These are phyloP conservation scores for Litsea cubeba DNA, from an alignment of 164 flowering plant species.

Conservation along the genomic window DNA sequence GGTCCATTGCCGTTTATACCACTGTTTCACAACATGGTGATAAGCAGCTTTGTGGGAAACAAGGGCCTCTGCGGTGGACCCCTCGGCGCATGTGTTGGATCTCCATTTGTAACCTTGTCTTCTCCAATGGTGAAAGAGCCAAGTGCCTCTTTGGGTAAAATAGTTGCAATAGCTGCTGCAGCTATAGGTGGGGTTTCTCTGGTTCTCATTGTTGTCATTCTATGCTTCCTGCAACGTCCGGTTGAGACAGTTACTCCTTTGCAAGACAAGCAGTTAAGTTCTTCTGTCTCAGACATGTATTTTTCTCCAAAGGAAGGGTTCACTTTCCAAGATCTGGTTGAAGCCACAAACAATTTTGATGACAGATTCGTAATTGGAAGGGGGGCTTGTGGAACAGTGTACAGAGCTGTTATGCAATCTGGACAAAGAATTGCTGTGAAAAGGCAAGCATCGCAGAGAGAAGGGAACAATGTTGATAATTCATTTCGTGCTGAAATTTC, in stretches of 20 bases:
- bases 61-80: constrained; percentile 83
- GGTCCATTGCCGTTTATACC: constrained; percentile 68
- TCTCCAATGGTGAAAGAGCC: constrained; percentile 21
- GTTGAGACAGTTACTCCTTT: constrained; percentile 34
- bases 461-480: constrained; percentile 71
- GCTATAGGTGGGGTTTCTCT: constrained; percentile 75
- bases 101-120: constrained; percentile 24
- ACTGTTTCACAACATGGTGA: constrained; percentile 59
- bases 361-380: constrained; percentile 71
- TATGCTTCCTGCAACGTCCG: constrained; percentile 57
- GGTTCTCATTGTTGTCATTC: constrained; percentile 53
- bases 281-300: constrained; percentile 56
- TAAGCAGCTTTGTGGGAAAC: constrained; percentile 61
- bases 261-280: constrained; percentile 38
- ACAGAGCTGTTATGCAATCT: constrained; percentile 69
- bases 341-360: constrained; percentile 72
- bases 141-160: constrained; percentile 44
- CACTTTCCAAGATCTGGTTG: constrained; percentile 79
- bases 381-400: constrained; percentile 96
- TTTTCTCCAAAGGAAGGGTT: constrained; percentile 83
- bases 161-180: constrained; percentile 53
- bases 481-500: constrained; percentile 84
- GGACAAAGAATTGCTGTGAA: constrained; percentile 76
- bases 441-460: constrained; percentile 74
- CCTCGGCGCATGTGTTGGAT: constrained; percentile 43